A percentile compares a stretch with the other conserved stretches of the same genome.
phyloP scores from a whole-genome alignment of 306 rosid species.

The Inga laurina region DNA sequence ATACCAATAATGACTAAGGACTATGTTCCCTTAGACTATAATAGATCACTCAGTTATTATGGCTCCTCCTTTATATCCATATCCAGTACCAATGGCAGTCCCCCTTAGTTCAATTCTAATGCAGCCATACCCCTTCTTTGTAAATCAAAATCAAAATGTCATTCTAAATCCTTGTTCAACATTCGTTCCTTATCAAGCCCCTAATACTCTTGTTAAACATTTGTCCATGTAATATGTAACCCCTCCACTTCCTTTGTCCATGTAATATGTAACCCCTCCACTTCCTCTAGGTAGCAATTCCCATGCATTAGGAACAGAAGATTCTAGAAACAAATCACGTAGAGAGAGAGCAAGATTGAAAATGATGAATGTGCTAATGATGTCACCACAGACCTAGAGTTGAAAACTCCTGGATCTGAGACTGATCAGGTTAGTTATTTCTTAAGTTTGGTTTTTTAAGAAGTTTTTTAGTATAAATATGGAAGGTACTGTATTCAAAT shows the following conservation, averaged over 20 bases:
- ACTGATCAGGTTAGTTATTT: constrained; percentile 64
- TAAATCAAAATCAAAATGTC: constrained; percentile 66
- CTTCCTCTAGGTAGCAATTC: constrained; percentile 57
- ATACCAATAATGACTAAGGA: constrained; percentile 81
- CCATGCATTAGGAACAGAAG: constrained; percentile 49
- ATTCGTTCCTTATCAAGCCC: constrained; percentile 65
- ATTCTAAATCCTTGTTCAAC: constrained; percentile 77
- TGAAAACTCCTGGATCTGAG: constrained; percentile 78
- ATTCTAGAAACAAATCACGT: constrained; percentile 53
- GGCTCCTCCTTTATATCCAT: constrained; percentile 79
- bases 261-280: constrained; percentile 50
- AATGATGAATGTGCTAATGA: constrained; percentile 54
- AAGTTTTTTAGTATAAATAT: constrained; percentile 6
- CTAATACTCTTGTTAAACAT: constrained; percentile 62
- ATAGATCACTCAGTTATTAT: constrained; percentile 79
- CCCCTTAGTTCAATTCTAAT: constrained; percentile 63
- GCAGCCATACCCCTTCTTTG: constrained; percentile 74
- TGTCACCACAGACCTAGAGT: constrained; percentile 67
- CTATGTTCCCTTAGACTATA: constrained; percentile 77
- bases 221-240: constrained; percentile 54
- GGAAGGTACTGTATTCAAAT: constrained; percentile 14
- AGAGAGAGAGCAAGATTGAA: constrained; percentile 54
- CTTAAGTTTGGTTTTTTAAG: background rate
- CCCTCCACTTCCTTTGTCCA: constrained; percentile 58
- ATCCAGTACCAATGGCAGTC: constrained; percentile 72